Evolutionary conservation across 345 rosid species (phyloP).

Genomic region (Lepidium didymum): DNA sequence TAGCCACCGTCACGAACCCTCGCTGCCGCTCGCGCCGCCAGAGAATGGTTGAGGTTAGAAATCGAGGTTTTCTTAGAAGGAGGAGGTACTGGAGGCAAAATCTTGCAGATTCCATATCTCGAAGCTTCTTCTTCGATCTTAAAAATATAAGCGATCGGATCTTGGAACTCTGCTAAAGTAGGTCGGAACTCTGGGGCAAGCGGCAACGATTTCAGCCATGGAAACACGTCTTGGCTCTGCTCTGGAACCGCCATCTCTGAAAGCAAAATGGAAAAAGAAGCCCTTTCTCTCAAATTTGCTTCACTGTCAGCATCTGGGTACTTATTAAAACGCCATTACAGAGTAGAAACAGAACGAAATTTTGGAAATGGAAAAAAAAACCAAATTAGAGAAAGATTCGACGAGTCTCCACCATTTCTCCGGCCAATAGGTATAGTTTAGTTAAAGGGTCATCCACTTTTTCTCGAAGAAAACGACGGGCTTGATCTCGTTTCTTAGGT

Average conservation of each 20-base stretch:
- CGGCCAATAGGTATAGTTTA: slow-evolving; percentile 13
- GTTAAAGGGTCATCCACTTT: slow-evolving; percentile 5
- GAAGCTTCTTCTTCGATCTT: slow-evolving; percentile 97
- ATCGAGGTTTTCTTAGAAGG: slow-evolving; percentile 63
- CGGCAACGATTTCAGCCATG: slow-evolving; percentile 89
- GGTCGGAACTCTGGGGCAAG: slow-evolving; percentile 93
- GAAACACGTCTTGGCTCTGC: slow-evolving; percentile 54
- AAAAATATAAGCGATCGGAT: slow-evolving; percentile 97
- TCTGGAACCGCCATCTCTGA: slow-evolving; percentile 48
- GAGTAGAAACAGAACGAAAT: slow-evolving; percentile 26
- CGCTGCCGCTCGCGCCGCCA: slow-evolving; percentile 48
- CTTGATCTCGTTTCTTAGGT: slow-evolving; percentile 22
- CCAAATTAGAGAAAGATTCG: slow-evolving; percentile 19
- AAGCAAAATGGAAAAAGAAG: neutral
- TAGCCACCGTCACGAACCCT: slow-evolving; percentile 17
- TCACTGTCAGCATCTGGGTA: neutral
- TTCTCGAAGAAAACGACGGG: slow-evolving; percentile 26
- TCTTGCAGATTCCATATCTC: slow-evolving; percentile 93
- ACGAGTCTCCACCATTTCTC: slow-evolving; percentile 5
- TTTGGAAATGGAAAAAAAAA: neutral
- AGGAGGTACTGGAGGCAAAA: slow-evolving; percentile 74
- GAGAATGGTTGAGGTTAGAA: slow-evolving; percentile 74
- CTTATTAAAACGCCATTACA: slow-evolving; percentile 34
- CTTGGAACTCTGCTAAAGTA: slow-evolving; percentile 83
- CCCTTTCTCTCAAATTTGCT: neutral